These are phyloP conservation scores for Trichoderma sp. DNA, from an alignment of 2,329 filamentous ascomycete species.

Conservation along the genomic window DNA sequence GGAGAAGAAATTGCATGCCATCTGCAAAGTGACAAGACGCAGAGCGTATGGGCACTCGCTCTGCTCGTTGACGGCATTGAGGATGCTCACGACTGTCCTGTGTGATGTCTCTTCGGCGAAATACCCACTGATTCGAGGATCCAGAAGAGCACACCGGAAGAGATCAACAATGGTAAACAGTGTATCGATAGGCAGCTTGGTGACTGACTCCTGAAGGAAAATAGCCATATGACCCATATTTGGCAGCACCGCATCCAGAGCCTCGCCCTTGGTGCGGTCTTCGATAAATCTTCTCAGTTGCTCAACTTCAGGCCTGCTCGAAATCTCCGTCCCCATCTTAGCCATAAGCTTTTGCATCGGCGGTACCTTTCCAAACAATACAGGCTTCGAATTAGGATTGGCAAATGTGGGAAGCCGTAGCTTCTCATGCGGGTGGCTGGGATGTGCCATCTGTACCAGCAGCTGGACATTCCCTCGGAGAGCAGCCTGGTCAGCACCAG, in stretches of 20 bases:
- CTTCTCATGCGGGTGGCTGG: constrained; percentile 72
- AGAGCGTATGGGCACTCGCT: constrained; percentile 73
- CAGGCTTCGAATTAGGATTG: constrained; percentile 62
- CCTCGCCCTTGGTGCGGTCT: constrained; percentile 55
- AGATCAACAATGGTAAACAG: constrained; percentile 87
- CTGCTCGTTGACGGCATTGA: constrained; percentile 60
- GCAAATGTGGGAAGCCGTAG: constrained; percentile 72
- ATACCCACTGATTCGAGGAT: constrained; percentile 77
- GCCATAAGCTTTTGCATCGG: constrained; percentile 78
- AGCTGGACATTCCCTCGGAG: constrained; percentile 72
- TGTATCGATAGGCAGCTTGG: constrained; percentile 59
- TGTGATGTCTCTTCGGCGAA: constrained; percentile 75
- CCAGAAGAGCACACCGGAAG: constrained; percentile 73
- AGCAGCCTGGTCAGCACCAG: constrained; percentile 68
- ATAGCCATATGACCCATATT: constrained; percentile 65
- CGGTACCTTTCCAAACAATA: constrained; percentile 75
- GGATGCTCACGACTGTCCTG: constrained; percentile 61
- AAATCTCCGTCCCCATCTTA: constrained; percentile 67
- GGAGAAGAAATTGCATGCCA: constrained; percentile 82
- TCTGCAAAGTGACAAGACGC: constrained; percentile 79
- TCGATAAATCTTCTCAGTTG: constrained; percentile 72
- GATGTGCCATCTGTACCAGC: constrained; percentile 72
- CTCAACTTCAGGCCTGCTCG: constrained; percentile 61
- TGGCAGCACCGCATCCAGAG: constrained; percentile 69
- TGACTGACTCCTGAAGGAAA: constrained; percentile 59